Conservation (phyloP, 768 basidiomycete species). For the Infundibulicybe gibba region DNA sequence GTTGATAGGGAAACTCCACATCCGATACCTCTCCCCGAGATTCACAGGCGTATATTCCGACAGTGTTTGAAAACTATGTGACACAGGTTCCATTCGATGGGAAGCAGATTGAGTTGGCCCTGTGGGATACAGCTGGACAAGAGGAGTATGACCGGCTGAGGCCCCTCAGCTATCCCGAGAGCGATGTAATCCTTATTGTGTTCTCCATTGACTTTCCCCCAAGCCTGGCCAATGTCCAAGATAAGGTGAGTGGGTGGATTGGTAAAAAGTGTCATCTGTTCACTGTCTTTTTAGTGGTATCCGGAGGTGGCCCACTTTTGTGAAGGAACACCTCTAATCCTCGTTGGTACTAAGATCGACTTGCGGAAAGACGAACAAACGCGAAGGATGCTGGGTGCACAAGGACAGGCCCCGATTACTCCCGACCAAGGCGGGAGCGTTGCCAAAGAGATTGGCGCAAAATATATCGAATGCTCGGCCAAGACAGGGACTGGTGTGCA, state of each 20-base stretch:
- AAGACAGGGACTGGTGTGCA: constrained; percentile 89
- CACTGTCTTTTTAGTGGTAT: constrained; percentile 62
- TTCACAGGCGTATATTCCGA: constrained; percentile 82
- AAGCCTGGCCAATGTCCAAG: constrained; percentile 85
- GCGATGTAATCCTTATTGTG: constrained; percentile 89
- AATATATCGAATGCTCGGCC: constrained; percentile 92
- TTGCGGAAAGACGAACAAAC: constrained; percentile 84
- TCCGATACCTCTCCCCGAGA: constrained; percentile 12
- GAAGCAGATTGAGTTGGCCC: constrained; percentile 90
- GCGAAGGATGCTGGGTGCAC: constrained; percentile 84
- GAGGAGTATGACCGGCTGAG: constrained; percentile 93
- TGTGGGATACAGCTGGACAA: constrained; percentile 98
- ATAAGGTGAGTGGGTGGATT: constrained; percentile 55
- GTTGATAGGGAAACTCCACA: constrained; percentile 9
- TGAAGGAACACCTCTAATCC: constrained; percentile 82
- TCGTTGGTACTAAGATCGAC: constrained; percentile 94
- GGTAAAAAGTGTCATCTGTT: neutral
- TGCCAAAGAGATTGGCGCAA: constrained; percentile 90
- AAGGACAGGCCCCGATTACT: constrained; percentile 80
- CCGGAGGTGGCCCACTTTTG: constrained; percentile 93
- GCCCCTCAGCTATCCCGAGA: constrained; percentile 84
- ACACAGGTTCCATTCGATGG: constrained; percentile 84
- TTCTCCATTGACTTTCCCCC: constrained; percentile 94
- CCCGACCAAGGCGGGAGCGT: constrained; percentile 80
- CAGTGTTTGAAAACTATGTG: constrained; percentile 93